Percentiles rank a stretch among this genome's conserved stretches.
phyloP scores from a whole-genome alignment of 495 filamentous ascomycete species.

The Aspergillus egyptiacus region DNA sequence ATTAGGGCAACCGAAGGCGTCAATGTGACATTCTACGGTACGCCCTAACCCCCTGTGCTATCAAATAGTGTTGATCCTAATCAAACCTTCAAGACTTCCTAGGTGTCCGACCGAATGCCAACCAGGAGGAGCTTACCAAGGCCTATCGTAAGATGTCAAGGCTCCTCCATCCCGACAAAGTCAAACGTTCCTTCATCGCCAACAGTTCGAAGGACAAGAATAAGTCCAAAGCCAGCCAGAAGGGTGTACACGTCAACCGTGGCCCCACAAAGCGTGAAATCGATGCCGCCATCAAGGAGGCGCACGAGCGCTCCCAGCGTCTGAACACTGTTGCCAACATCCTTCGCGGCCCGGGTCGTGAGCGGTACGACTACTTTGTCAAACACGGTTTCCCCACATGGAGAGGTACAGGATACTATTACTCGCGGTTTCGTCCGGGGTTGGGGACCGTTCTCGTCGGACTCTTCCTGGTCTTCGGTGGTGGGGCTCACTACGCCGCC shows the following conservation, averaged over 20 bases:
- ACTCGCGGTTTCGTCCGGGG: conserved; percentile 84
- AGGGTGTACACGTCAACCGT: conserved; percentile 62
- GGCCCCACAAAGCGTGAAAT: conserved; percentile 67
- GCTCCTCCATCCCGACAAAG: conserved; percentile 89
- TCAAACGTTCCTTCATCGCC: conserved; percentile 72
- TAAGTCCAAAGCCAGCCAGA: conserved; percentile 49
- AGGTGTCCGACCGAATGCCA: conserved; percentile 64
- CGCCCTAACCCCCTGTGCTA: neutral
- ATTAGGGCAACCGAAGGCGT: conserved; percentile 67
- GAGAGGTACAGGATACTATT: conserved; percentile 98
- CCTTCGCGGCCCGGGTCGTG: conserved; percentile 69
- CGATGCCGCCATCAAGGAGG: conserved; percentile 66
- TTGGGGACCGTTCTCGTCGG: conserved; percentile 76
- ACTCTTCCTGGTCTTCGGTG: conserved; percentile 78
- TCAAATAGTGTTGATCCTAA: neutral
- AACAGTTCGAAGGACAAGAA: conserved; percentile 59
- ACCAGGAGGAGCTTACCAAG: conserved; percentile 84
- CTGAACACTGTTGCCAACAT: conserved; percentile 79
- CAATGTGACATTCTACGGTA: conserved; percentile 85
- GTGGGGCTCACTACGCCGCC: conserved; percentile 76
- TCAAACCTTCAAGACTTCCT: conserved; percentile 58
- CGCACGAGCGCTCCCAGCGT: conserved; percentile 72
- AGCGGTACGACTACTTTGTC: conserved; percentile 94
- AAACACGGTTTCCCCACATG: conserved; percentile 90
- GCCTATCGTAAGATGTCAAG: conserved; percentile 84